phyloP scores from a whole-genome alignment of 2,329 filamentous ascomycete genomes.

The Elsinoe necatrix region DNA sequence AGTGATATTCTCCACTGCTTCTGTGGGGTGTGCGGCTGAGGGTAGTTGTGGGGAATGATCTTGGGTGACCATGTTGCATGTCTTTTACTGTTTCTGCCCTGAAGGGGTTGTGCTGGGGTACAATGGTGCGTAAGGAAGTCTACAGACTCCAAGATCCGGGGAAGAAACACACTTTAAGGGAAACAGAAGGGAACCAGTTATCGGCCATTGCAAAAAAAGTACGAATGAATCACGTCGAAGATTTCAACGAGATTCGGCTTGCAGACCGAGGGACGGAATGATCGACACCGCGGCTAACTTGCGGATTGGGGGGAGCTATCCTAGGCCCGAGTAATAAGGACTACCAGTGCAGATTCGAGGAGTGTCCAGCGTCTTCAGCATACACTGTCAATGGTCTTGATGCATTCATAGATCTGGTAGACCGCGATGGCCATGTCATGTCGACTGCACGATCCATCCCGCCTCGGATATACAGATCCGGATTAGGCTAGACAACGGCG shows the following conservation, averaged over 20 bases:
- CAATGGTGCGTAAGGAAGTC: neutral
- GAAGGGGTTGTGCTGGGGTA: neutral
- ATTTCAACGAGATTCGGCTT: neutral
- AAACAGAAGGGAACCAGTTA: neutral
- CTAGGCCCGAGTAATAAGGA: neutral
- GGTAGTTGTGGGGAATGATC: constrained; percentile 2
- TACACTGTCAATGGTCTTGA: too few species aligned
- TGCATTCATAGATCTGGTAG: too few species aligned
- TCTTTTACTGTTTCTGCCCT: neutral
- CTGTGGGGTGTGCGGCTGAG: neutral
- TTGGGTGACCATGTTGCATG: constrained; percentile 3
- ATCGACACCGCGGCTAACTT: neutral
- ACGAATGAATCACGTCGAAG: neutral
- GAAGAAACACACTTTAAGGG: neutral
- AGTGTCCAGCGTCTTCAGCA: neutral
- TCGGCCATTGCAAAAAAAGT: neutral
- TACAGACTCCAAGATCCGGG: neutral
- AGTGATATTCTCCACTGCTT: neutral
- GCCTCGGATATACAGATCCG: neutral
- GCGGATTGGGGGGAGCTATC: neutral
- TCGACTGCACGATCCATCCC: too few species aligned
- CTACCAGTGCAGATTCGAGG: neutral
- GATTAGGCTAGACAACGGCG: neutral
- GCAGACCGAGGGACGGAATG: neutral
- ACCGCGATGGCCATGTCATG: neutral